Base-by-base conservation (phyloP, 2,329 filamentous ascomycete genomes). In the Penicillium oxalicum region DNA sequence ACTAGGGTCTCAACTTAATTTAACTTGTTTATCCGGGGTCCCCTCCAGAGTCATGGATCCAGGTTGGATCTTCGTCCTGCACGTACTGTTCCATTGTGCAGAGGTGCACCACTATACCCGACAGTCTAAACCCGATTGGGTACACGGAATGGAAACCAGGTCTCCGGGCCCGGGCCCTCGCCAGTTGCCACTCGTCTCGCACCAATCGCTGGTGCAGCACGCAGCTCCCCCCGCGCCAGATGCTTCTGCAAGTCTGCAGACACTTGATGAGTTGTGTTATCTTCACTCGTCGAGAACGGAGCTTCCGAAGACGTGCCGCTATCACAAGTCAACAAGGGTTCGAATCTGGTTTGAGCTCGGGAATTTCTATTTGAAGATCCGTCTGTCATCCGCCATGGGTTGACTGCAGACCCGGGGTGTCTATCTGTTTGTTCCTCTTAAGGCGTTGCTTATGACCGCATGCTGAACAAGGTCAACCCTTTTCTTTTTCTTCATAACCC, bases 141-240 rank as follows among this genome's bases (percentile, higher is more conserved):
- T 44, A 35, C 35, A 47, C 47, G 54, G 54, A 43, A 47, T 47
- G 40, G 12, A 27, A 32, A 45, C 26, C 32, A 29, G 26, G 18
- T 28, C 34, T 27, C 27, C 39, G 40, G 42, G 42, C 44, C 24
- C 32, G 27, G 28, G 24, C 45, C 45, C 42, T 49, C 35, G 35
- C 29, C 29, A 32, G 29, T 28, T 46, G 51, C 51, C 51, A 53
- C 52, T 26, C 47, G 52, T 52, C 51, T 52, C 49, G 47, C 45
- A 45, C 43, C n/a, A 48, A 51, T 59, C 48, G 54, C 47, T 52
- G 50, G 57, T 40, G 32, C 11, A 13, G 26, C 41, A 49, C 57
- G 44, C 49, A 33, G 54, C 57, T 50, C 51, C 47, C 39, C 6
- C 26, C 35, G 18, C n/a, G 18, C 43, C 32, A 13, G 34, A 36